Evolutionary conservation across 108 stramenopile species (phyloP).

Genomic region (Cyclotella baltica): DNA sequence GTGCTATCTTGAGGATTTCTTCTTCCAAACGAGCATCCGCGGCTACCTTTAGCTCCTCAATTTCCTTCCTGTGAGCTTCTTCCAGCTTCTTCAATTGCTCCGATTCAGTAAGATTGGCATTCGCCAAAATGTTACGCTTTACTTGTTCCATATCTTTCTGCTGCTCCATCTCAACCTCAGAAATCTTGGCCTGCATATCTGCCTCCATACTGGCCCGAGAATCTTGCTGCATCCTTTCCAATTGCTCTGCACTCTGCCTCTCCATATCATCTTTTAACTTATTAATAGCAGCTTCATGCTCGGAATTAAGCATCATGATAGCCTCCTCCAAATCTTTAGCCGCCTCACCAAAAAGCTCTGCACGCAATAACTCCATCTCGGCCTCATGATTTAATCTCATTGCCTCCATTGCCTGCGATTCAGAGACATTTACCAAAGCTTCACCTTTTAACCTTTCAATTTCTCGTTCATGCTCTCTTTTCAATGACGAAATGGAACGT

Average conservation of each 20-base stretch:
- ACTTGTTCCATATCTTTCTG: slow-evolving; percentile 27
- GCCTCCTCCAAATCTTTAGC: slow-evolving; percentile 13
- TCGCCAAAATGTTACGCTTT: slow-evolving; percentile 11
- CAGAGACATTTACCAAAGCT: background rate
- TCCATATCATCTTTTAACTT: slow-evolving; percentile 23
- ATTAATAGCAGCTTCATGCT: slow-evolving; percentile 24
- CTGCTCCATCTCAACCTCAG: slow-evolving; percentile 15
- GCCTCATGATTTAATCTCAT: slow-evolving; percentile 28
- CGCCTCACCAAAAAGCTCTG: slow-evolving; percentile 8
- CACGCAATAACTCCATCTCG: slow-evolving; percentile 23
- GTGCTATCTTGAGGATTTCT: slow-evolving; percentile 38
- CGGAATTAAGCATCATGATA: slow-evolving; percentile 17
- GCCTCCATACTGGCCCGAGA: background rate
- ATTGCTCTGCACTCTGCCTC: background rate
- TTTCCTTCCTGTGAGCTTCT: slow-evolving; percentile 18
- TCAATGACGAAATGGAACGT: slow-evolving; percentile 19
- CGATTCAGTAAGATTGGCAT: slow-evolving; percentile 15
- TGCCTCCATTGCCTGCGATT: slow-evolving; percentile 10
- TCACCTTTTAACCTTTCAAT: slow-evolving; percentile 20
- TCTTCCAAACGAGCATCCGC: slow-evolving; percentile 30
- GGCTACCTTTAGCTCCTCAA: slow-evolving; percentile 27
- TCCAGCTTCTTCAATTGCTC: slow-evolving; percentile 13
- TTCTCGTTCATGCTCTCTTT: slow-evolving; percentile 23
- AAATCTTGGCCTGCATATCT: background rate
- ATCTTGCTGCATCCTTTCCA: background rate